Evolutionary conservation across 2,329 filamentous ascomycete species (phyloP).

Genomic region (Incumbomyces lentus): DNA sequence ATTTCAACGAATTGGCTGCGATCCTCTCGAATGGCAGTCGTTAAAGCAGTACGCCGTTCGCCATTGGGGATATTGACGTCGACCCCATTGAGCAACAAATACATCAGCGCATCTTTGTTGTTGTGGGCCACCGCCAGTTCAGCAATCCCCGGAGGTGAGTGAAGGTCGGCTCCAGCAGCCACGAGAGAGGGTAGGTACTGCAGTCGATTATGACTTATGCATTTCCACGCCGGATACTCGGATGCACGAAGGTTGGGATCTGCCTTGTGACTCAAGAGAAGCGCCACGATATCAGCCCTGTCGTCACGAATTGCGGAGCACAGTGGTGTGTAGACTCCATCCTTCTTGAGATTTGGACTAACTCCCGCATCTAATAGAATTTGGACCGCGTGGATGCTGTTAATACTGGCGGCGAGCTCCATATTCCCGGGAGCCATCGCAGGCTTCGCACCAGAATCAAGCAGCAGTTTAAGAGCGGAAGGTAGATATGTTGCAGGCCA

Average conservation of each 20-base stretch:
- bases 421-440: conserved; percentile 53
- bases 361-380: conserved; percentile 49
- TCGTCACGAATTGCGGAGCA: conserved; percentile 61
- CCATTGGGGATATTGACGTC: conserved; percentile 50
- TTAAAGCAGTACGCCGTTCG: conserved; percentile 52
- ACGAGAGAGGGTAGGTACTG: conserved; percentile 52
- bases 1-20: conserved; percentile 49
- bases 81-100: conserved; percentile 50
- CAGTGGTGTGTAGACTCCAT: conserved; percentile 57
- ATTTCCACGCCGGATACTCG: conserved; percentile 59
- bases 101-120: conserved; percentile 50
- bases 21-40: conserved; percentile 55
- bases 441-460: conserved; percentile 48
- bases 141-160: conserved; percentile 53
- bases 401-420: conserved; percentile 53
- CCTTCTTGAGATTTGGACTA: conserved; percentile 52
- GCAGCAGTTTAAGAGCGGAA: conserved; percentile 47
- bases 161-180: conserved; percentile 49
- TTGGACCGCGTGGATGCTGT: conserved; percentile 52
- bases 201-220: conserved; percentile 53
- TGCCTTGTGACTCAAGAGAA: conserved; percentile 45
- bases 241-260: conserved; percentile 46
- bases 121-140: conserved; percentile 55
- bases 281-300: conserved; percentile 49
- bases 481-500: conserved; percentile 55